Percentiles rank a stretch among this genome's conserved stretches.
phyloP scores from a whole-genome alignment of 768 basidiomycete genomes.

The Paxillus ammoniavirescens region DNA sequence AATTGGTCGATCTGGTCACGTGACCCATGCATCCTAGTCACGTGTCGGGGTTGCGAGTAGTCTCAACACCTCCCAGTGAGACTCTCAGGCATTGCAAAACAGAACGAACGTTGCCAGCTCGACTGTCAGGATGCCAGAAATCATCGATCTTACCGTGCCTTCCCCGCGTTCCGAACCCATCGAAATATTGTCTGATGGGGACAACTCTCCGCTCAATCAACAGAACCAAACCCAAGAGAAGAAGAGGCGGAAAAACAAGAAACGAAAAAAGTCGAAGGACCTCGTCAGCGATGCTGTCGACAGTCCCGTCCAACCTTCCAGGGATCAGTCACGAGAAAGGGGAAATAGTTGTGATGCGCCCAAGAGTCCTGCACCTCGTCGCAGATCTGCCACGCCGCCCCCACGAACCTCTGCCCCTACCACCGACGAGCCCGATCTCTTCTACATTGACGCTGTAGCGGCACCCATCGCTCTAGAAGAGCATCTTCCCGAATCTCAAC shows the following conservation, averaged over 20 bases:
- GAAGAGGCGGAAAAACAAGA: slow-evolving; percentile 28
- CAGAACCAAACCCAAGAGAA: slow-evolving; percentile 11
- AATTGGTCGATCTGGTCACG: too few species aligned
- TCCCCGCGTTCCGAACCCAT: slow-evolving; percentile 26
- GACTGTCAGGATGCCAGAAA: slow-evolving; percentile 24
- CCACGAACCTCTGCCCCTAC: slow-evolving; percentile 17
- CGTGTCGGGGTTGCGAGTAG: too few species aligned
- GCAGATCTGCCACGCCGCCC: slow-evolving; percentile 41
- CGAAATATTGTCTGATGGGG: slow-evolving; percentile 30
- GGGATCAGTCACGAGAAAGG: slow-evolving; percentile 16
- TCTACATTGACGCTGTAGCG: slow-evolving; percentile 51
- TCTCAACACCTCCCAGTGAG: too few species aligned
- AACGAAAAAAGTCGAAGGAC: slow-evolving; percentile 21
- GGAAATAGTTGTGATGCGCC: slow-evolving; percentile 3
- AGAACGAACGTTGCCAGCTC: too few species aligned
- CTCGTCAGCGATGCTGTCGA: slow-evolving; percentile 9
- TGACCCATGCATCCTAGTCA: too few species aligned
- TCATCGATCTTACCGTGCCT: slow-evolving; percentile 34
- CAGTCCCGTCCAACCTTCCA: slow-evolving; percentile 19
- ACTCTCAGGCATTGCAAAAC: too few species aligned
- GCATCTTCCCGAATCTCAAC: slow-evolving; percentile 6
- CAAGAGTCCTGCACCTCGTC: slow-evolving; percentile 22
- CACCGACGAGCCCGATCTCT: slow-evolving; percentile 30
- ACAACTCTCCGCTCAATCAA: not conserved
- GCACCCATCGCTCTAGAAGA: slow-evolving; percentile 31